Evolutionary conservation across 441 rosid genomes (phyloP), one percentile per base, ranked within the genome.

Genomic region (Theobroma grandiflorum): DNA sequence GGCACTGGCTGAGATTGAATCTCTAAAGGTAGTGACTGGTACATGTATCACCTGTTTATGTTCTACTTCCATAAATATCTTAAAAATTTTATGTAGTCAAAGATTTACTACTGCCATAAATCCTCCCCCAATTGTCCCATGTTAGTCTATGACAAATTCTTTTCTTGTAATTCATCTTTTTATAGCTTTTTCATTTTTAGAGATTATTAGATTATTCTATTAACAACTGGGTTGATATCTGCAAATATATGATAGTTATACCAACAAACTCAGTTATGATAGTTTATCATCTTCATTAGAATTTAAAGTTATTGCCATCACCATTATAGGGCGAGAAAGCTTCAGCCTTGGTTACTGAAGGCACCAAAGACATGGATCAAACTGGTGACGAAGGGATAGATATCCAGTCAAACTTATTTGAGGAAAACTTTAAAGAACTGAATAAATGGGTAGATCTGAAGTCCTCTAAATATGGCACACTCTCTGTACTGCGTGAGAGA

Each of bases 381-480:
- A 62, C 85, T 9, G 76, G 77, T 37, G 87, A 83, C 55, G 83
- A 81, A 69, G 88, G 68, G 43, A 80, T 89, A 70, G 84, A 86
- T 76, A 35, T 79, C 64, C 80, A 85, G 78, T 84, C 85, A 59
- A 96, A 94, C 85, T 58, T 64, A 40, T 97, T 97, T 55, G 97
- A 94, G 85, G 95, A 97, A 74, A 94, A 88, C 87, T 90, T 86
- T 82, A 94, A 84, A 78, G 98, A 95, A 84, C 83, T 97, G 81
- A 87, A 82, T 74, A 95, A 94, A 89, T 97, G 99, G 99, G 98
- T 90, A 11, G 95, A 94, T 67, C 86, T 89, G 63, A 97, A 90
- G 89, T 91, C 99, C 71, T 80, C 93, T 5, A 97, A 97, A 64
- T 93, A 91, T 18, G 96, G 91, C 18, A 89, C 87, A 80, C 96